Evolutionary conservation across 176 grass and related monocot species (phyloP).

Genomic region (Bolboschoenus planiculmis): DNA sequence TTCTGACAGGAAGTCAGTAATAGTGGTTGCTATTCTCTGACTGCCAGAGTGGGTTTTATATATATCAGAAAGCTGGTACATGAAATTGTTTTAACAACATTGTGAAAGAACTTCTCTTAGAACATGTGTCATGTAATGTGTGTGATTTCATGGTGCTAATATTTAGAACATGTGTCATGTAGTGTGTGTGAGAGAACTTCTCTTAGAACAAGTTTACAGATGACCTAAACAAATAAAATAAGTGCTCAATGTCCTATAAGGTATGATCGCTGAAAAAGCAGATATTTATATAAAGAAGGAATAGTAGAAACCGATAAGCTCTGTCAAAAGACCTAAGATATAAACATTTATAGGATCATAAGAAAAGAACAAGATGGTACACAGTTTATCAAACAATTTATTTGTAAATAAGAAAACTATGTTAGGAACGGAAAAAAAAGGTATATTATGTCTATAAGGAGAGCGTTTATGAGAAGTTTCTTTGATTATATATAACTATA

Average conservation of each 20-base stretch:
- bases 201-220: background rate
- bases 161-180: too few relatives aligned
- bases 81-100: background rate
- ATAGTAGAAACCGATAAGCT: background rate
- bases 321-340: background rate
- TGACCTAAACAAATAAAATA: background rate
- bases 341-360: background rate
- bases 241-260: background rate
- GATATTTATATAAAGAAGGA: background rate
- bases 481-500: too few relatives aligned
- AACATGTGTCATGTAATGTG: background rate
- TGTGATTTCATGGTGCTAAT: background rate
- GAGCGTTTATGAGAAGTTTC: background rate
- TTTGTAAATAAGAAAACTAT: background rate
- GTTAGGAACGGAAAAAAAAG: background rate
- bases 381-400: background rate
- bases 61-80: background rate
- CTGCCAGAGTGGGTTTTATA: background rate
- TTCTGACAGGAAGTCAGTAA: background rate
- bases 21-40: conserved; percentile 10
- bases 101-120: background rate
- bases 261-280: background rate
- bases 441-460: background rate
- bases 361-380: background rate
- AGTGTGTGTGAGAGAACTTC: too few relatives aligned